Evolutionary conservation across 228 moss, liverwort and hornwort genomes (phyloP).

Genomic region (Sphagnum fallax): DNA sequence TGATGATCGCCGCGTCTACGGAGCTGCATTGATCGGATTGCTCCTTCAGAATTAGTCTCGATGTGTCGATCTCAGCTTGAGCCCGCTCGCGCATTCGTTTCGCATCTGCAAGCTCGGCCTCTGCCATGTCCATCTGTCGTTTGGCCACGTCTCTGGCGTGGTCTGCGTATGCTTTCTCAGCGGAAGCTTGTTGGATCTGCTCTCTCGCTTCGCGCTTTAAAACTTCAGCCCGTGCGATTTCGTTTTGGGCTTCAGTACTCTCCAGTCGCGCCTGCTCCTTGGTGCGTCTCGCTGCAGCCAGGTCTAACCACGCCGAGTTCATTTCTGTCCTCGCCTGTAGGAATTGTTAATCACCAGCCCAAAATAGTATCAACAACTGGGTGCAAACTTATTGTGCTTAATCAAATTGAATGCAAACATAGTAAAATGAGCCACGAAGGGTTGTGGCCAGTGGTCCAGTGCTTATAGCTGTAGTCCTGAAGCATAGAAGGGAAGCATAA

Average conservation of each 20-base stretch:
- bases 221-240: conserved; percentile 21
- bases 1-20: too few species aligned
- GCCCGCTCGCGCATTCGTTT: conserved; percentile 38
- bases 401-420: too few species aligned
- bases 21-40: too few species aligned
- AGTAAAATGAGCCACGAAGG: too few species aligned
- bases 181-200: conserved; percentile 37
- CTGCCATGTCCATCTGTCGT: conserved; percentile 37
- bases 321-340: conserved; percentile 20
- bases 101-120: conserved; percentile 34
- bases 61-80: conserved; percentile 9
- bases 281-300: conserved; percentile 20
- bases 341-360: too few species aligned
- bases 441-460: too few species aligned
- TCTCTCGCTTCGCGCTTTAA: conserved; percentile 32
- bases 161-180: conserved; percentile 31
- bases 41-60: too few species aligned
- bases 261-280: conserved; percentile 32
- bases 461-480: too few species aligned
- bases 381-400: too few species aligned
- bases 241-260: conserved; percentile 27
- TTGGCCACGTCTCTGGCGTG: conserved; percentile 31
- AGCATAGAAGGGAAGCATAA: too few species aligned
- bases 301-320: conserved; percentile 24
- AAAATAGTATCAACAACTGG: too few species aligned